Evolutionary conservation across 768 basidiomycete species (phyloP), one percentile per base, ranked within the genome.

Genomic region (Tylopilus felleus): DNA sequence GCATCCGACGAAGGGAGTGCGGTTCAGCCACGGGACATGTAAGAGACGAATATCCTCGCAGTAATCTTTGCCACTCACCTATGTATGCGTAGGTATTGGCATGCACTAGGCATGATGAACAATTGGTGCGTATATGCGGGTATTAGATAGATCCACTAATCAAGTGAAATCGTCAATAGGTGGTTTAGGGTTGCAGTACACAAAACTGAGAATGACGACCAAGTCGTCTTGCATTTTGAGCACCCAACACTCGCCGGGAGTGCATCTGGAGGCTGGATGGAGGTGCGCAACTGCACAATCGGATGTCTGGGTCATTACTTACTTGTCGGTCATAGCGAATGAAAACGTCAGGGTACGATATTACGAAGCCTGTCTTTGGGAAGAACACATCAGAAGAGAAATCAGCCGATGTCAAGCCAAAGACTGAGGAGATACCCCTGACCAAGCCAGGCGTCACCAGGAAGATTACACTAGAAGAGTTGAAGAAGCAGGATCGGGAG

Each of bases 41-140:
- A 61, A 56, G 60, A 29, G 41, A 25, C 16, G 40, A 47, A 21
- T 19, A 13, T 21, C 14, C 27, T 43, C 27, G 8, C 14, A 16
- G 4, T 2, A 8, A 29, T 21, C 29, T 22, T 27, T 16, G 33
- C 16, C n/a, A 45, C 55, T 65, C 41, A 66, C 51, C 23, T 7
- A 17, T 9, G 12, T 17, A 6, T n/a, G n/a, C n/a, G n/a, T 22
- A 70, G 62, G 62, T 71, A 78, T 53, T 78, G 77, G 77, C 82
- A 80, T 61, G 75, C 77, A n/a, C 77, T 79, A 14, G 75, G 75
- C 13, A 83, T 84, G 83, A 79, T 84, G 79, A 84, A 84, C 52
- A 80, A 79, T 47, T 72, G 62, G 68, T 67, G 14, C 8, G 58
- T 36, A 45, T 39, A 6, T 13, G 29, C 17, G 21, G 6, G 35